Percentiles rank a stretch among this genome's conserved stretches.
These are phyloP conservation scores for Penicillium decumbens DNA, from an alignment of 2,329 filamentous ascomycete genomes.

Conservation along the genomic window DNA sequence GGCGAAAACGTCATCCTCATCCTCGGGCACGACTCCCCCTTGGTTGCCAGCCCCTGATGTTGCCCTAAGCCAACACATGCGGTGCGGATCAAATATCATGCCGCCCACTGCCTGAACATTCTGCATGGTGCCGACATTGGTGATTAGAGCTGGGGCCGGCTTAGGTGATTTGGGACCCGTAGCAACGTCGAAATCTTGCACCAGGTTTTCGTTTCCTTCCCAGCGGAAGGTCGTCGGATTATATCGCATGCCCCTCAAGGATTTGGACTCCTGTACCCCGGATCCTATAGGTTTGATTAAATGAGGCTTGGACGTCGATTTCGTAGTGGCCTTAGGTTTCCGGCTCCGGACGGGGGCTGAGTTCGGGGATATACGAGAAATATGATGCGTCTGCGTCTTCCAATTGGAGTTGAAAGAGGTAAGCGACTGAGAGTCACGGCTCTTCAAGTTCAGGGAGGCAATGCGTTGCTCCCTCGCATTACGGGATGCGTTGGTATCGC, in stretches of 20 bases:
- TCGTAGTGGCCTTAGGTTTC: slow-evolving; percentile 33
- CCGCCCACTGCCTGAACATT: slow-evolving; percentile 92
- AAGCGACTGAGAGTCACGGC: slow-evolving; percentile 45
- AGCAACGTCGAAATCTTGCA: slow-evolving; percentile 65
- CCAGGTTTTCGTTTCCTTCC: slow-evolving; percentile 94
- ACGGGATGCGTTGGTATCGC: slow-evolving; percentile 62
- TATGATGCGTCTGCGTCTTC: slow-evolving; percentile 49
- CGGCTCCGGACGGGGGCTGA: slow-evolving; percentile 48
- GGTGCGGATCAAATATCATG: slow-evolving; percentile 96
- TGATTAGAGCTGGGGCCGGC: slow-evolving; percentile 67
- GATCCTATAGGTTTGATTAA: slow-evolving; percentile 80
- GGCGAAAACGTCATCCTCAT: slow-evolving; percentile 90
- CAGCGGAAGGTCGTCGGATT: slow-evolving; percentile 81
- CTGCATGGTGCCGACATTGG: slow-evolving; percentile 77
- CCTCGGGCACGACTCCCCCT: slow-evolving; percentile 57
- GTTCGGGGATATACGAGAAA: slow-evolving; percentile 48
- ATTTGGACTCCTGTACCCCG: slow-evolving; percentile 69
- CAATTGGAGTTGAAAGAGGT: slow-evolving; percentile 55
- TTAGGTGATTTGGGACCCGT: slow-evolving; percentile 40
- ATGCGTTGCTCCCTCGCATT: slow-evolving; percentile 61
- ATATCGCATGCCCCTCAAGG: slow-evolving; percentile 92
- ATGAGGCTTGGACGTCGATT: slow-evolving; percentile 61
- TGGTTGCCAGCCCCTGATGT: slow-evolving; percentile 41
- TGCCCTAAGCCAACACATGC: slow-evolving; percentile 96
- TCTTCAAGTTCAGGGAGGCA: slow-evolving; percentile 39